These are phyloP conservation scores for Botryosphaeria dothidea DNA, from an alignment of 2,329 filamentous ascomycete genomes.

Conservation along the genomic window DNA sequence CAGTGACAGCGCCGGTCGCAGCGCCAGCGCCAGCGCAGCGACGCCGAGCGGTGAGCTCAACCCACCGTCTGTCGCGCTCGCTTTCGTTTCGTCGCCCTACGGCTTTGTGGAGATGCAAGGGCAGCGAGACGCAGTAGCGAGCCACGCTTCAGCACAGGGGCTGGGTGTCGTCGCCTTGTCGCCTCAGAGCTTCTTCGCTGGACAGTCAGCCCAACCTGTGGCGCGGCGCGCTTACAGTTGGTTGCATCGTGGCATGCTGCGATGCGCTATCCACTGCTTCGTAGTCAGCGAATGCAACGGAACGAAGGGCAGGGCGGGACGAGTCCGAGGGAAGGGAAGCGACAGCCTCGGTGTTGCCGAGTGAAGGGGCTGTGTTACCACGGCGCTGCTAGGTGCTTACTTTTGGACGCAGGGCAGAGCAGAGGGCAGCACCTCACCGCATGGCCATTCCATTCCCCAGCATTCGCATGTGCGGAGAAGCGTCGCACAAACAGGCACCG, in stretches of 20 bases:
- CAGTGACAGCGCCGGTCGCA: background rate
- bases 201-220: background rate
- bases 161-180: background rate
- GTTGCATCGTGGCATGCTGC: background rate
- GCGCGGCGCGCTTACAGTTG: background rate
- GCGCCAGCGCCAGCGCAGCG: background rate
- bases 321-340: background rate
- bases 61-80: background rate
- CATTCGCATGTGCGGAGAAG: conserved; percentile 3
- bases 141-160: background rate
- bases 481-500: conserved; percentile 15
- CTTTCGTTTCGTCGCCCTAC: conserved; percentile 13
- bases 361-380: conserved; percentile 8
- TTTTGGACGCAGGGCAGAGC: conserved; percentile 4
- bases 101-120: background rate
- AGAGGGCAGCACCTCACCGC: conserved; percentile 10
- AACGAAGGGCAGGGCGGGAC: background rate
- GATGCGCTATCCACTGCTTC: background rate
- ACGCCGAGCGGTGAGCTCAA: conserved; percentile 7
- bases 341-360: conserved; percentile 9
- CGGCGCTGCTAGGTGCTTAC: background rate
- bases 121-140: background rate
- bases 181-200: background rate
- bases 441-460: conserved; percentile 7
- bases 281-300: background rate